Evolutionary conservation across 352 stramenopile species (phyloP), one percentile per base, ranked within the genome.

Genomic region (Phytopythium ostracodes): DNA sequence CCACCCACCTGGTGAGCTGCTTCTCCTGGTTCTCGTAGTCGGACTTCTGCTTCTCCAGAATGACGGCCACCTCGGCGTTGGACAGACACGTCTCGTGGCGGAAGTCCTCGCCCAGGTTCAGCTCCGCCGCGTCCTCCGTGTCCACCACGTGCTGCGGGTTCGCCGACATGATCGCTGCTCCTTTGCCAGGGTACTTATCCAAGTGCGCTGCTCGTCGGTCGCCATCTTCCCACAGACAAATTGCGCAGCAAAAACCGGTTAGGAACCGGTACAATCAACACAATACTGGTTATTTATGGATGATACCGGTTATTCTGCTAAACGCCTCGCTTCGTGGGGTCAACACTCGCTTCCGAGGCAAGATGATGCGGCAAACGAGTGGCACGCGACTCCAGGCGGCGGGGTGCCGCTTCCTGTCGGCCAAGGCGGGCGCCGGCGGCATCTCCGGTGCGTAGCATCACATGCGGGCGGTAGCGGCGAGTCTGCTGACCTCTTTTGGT

Each of bases 1-100:
- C n/a, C n/a, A 44, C 40, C 40, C 46, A 94, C 80, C 77, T 84
- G 22, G 87, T 96, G 60, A 96, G 77, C 73, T 92, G 84, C 70
- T 96, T 96, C 74, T 96, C 87, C 66, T 96, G 86, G 70, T 87
- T 93, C 73, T 96, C 88, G 73, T 96, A 96, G 70, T 96, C 84
- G 36, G 77, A 81, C 69, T 95, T 95, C 47, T 94, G 87, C 80
- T 96, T 95, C 68, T 96, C 87, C 38, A 96, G 73, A 59, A 96
- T 94, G 18, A 96, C 88, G 1, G 88, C 88, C 20, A 96, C 88
- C 64, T 96, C 87, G 35, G 88, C 88, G 57, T 96, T 96, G 4
- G 87, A 94, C 57, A 96, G 75, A 66, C 88, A 96, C 56, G 85
- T 94, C 70, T 95, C 87, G 60, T 91, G 76, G 64, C 89, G 81